Evolutionary conservation across 192 early-diverging fungal species (phyloP).

Genomic region (Ambispora gerdemannii): DNA sequence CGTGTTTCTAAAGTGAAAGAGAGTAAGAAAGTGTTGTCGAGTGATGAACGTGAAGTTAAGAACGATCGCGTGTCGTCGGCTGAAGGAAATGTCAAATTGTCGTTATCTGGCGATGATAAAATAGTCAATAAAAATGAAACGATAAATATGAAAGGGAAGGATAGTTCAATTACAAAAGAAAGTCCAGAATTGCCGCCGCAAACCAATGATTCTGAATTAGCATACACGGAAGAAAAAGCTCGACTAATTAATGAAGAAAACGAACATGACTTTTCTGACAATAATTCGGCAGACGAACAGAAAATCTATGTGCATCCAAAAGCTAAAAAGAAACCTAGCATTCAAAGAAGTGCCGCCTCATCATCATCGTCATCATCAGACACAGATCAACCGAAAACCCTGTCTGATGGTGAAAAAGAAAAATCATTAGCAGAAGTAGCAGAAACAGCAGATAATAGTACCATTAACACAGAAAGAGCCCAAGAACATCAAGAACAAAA

Average conservation of each 20-base stretch:
- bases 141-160: no score
- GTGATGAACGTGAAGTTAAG: not conserved
- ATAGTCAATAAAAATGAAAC: no score
- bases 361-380: not conserved
- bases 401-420: not conserved
- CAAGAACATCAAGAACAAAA: not conserved
- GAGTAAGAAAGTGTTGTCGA: not conserved
- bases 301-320: no score
- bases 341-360: not conserved
- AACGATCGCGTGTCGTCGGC: not conserved
- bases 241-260: no score
- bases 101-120: no score
- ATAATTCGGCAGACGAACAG: no score
- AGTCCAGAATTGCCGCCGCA: no score
- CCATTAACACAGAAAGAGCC: not conserved
- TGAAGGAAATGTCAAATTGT: no score
- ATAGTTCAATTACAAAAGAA: no score
- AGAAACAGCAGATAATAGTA: not conserved
- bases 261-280: no score
- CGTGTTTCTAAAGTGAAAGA: not conserved
- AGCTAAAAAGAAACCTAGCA: not conserved
- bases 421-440: not conserved
- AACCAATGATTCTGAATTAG: no score
- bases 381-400: not conserved
- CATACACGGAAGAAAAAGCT: no score